Conservation (phyloP, 2,329 filamentous ascomycete species). For the Geosmithia flava region DNA sequence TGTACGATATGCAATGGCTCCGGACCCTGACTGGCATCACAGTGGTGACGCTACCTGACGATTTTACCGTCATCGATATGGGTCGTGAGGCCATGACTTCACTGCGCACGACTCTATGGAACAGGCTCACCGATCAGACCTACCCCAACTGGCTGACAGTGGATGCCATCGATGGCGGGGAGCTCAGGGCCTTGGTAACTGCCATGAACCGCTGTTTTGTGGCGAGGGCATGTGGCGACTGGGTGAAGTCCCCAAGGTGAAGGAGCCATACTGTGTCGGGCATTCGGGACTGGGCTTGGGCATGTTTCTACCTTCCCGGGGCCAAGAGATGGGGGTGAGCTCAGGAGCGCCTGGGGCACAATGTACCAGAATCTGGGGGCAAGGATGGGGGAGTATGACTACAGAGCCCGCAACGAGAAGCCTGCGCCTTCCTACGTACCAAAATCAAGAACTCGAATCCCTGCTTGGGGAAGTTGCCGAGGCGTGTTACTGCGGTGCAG, state of each 20-base stretch:
- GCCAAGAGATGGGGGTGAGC: not conserved
- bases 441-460: not conserved
- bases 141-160: constrained; percentile 21
- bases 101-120: not conserved
- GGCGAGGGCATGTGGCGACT: constrained; percentile 10
- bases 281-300: not conserved
- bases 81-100: constrained; percentile 4
- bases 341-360: not conserved
- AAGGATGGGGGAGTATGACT: not conserved
- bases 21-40: constrained; percentile 8
- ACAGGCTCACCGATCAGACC: constrained; percentile 5
- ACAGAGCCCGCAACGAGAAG: not conserved
- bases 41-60: constrained; percentile 4
- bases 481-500: not conserved
- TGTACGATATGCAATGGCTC: constrained; percentile 15
- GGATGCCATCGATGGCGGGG: constrained; percentile 12
- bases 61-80: constrained; percentile 6
- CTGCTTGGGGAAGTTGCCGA: not conserved
- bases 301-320: not conserved
- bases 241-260: not conserved
- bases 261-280: not conserved
- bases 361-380: not conserved
- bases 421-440: not conserved
- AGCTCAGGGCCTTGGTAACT: constrained; percentile 12
- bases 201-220: constrained; percentile 17